Conservation (phyloP, 345 rosid species). For the Anastatica hierochuntica region DNA sequence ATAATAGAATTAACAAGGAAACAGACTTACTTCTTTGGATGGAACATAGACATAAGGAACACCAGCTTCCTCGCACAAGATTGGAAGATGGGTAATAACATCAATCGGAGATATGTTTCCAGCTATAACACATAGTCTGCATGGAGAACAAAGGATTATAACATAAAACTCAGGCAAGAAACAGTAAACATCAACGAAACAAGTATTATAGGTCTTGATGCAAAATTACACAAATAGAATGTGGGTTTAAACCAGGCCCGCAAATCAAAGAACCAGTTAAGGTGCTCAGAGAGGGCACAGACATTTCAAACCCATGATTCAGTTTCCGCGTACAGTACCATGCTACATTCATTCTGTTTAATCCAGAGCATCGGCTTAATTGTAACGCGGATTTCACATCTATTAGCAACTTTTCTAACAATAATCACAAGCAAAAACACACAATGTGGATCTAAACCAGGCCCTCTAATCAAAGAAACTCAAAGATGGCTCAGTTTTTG, state of each 20-base stretch:
- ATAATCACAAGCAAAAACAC: too few relatives aligned
- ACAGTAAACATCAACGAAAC: too few relatives aligned
- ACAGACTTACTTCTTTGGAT: constrained; percentile 66
- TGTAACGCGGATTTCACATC: constrained; percentile 19
- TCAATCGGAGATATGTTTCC: constrained; percentile 98
- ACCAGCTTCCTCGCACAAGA: constrained; percentile 79
- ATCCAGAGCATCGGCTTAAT: constrained; percentile 55
- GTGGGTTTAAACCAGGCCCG: constrained; percentile 25
- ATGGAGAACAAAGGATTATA: not conserved
- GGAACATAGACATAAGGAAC: constrained; percentile 83
- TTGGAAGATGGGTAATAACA: constrained; percentile 88
- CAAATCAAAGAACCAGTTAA: constrained; percentile 12
- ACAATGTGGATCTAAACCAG: not conserved
- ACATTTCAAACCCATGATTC: constrained; percentile 16
- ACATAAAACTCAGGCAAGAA: not conserved
- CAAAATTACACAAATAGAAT: too few relatives aligned
- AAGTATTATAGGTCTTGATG: too few relatives aligned
- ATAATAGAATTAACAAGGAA: not conserved
- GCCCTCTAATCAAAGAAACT: not conserved
- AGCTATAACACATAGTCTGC: constrained; percentile 86
- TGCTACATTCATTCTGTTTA: constrained; percentile 37
- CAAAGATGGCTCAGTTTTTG: constrained; percentile 16
- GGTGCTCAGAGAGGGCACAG: constrained; percentile 35
- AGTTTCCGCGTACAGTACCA: constrained; percentile 47
- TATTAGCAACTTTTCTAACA: too few relatives aligned